Conservation (phyloP, 192 early-diverging fungal genomes). For the Spinellus fusiger region DNA sequence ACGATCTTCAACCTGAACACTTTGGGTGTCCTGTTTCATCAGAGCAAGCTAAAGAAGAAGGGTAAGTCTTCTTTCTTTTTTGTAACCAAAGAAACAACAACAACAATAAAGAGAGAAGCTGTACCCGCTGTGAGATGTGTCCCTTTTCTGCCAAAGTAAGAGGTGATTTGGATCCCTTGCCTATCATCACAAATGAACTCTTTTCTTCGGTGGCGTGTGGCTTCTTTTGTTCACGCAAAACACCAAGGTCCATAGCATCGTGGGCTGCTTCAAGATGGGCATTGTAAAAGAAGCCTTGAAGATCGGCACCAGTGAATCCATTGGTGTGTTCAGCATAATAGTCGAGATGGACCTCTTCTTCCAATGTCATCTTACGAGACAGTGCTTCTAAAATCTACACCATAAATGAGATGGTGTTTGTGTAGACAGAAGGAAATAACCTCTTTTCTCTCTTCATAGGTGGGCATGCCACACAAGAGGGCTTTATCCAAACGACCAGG, state of each 20-base stretch:
- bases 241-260: constrained; percentile 48
- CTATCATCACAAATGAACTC: constrained; percentile 37
- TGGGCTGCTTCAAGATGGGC: constrained; percentile 90
- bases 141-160: constrained; percentile 47
- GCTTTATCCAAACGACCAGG: constrained; percentile 82
- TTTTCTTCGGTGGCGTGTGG: constrained; percentile 20
- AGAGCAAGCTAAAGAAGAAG: constrained; percentile 16
- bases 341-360: constrained; percentile 54
- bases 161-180: constrained; percentile 26
- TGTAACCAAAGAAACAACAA: neutral
- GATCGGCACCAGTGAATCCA: constrained; percentile 85
- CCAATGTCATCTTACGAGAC: constrained; percentile 63
- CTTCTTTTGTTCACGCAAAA: constrained; percentile 36
- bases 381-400: constrained; percentile 71
- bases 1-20: too few relatives aligned
- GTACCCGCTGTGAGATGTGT: constrained; percentile 49
- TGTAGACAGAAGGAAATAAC: constrained; percentile 12
- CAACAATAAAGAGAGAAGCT: too few relatives aligned
- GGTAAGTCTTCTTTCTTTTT: neutral
- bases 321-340: constrained; percentile 59
- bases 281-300: constrained; percentile 91
- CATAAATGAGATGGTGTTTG: neutral
- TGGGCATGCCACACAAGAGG: constrained; percentile 83
- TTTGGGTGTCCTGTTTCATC: constrained; percentile 14
- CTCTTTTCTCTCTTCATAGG: constrained; percentile 61